phyloP scores from a whole-genome alignment of 306 rosid genomes.

The Canavalia gladiata region DNA sequence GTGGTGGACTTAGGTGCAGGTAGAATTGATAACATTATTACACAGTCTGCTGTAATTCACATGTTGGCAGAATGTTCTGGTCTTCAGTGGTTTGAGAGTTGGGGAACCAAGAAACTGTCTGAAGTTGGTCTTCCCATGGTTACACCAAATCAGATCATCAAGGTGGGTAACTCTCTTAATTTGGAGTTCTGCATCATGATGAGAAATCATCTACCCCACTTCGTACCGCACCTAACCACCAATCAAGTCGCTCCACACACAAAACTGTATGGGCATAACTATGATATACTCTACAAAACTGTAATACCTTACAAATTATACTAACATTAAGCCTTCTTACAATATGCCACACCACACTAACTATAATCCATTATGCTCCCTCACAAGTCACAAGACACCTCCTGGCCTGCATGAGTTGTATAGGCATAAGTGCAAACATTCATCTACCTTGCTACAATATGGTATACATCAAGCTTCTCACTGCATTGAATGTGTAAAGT shows the following conservation, averaged over 20 bases:
- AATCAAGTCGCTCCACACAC: background rate
- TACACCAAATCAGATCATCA: conserved; percentile 62
- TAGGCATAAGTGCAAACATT: background rate
- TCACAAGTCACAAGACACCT: background rate
- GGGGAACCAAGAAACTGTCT: conserved; percentile 84
- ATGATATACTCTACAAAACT: background rate
- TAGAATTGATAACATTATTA: conserved; percentile 76
- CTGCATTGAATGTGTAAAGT: conserved; percentile 3
- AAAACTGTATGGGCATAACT: background rate
- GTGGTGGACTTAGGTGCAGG: conserved; percentile 82
- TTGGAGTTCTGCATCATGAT: conserved; percentile 23
- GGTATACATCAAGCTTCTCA: conserved; percentile 1
- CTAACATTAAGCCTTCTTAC: background rate
- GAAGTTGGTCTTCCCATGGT: conserved; percentile 83
- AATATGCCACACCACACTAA: background rate
- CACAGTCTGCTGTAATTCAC: conserved; percentile 87
- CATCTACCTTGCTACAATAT: conserved; percentile 9
- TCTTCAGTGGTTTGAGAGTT: conserved; percentile 93
- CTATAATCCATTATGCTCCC: background rate
- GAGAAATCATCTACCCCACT: background rate
- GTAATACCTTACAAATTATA: background rate
- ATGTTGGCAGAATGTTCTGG: conserved; percentile 92
- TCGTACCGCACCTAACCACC: background rate
- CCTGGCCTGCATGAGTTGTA: background rate
- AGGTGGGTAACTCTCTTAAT: conserved; percentile 55